Base-by-base conservation (phyloP, 345 rosid species). In the Cardiospermum halicacabum region DNA sequence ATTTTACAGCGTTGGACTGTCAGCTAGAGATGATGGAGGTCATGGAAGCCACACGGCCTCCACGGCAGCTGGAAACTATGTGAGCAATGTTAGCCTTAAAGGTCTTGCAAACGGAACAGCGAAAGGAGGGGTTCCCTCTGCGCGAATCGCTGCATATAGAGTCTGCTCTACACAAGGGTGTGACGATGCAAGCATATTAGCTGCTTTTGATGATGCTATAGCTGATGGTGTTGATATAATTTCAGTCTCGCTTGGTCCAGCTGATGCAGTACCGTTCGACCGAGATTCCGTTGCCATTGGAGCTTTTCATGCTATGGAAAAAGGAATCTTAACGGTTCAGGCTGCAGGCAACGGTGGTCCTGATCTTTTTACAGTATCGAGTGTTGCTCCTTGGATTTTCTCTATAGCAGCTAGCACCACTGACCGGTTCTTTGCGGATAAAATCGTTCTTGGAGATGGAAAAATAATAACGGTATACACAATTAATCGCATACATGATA, bases 41-140 rank as follows among this genome's bases (percentile, higher is more conserved):
- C 92, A 89, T 49, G 91, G 92, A 48, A 53, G 75, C 12, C 96
- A 86, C 64, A 77, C 87, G 3, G 87, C 96, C 2, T 86, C 90
- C 13, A 89, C 74, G 3, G 92, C 87, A 0, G 90, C 87, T 0
- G 96, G 96, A 28, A 83, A 71, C 66, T 43, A 2, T 24, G 79
- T 81, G 24, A 50, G 65, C 12, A 73, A 60, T 54, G 80, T 49
- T 11, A 78, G 76, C 60, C 76, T 82, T 15, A 72, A 60, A 26
- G 85, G 89, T 15, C n/a, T 87, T 28, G 89, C 81, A 0, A 6
- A 67, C 12, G 93, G 91, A n/a, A 74, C 74, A 0, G 89, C 84
- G 5, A 77, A 89, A 74, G 93, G 87, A 11, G 89, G 83, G 11
- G 82, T 76, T 56, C 89, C 92, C 7, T 75, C 80, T 11, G 78